Percentiles rank a stretch among this genome's conserved stretches.
Conservation (phyloP, 192 early-diverging fungal species). For the Physocladia obscura region DNA sequence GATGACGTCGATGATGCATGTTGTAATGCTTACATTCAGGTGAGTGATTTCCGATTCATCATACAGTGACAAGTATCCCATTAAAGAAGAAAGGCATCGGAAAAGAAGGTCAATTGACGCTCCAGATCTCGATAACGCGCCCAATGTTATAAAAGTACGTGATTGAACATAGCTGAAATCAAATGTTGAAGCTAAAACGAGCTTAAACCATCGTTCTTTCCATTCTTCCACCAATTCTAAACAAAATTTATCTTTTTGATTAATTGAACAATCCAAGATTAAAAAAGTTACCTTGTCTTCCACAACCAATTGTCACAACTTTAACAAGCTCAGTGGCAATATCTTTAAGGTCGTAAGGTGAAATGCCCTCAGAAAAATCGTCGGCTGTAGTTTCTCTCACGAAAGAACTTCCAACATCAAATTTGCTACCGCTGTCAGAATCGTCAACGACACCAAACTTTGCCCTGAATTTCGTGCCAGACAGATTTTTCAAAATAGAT, state of each 20-base stretch:
- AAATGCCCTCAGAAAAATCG: conserved; percentile 33
- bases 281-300: conserved; percentile 53
- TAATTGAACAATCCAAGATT: background rate
- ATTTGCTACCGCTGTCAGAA: background rate
- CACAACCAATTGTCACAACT: conserved; percentile 65
- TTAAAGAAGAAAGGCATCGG: conserved; percentile 85
- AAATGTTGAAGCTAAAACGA: conserved; percentile 90
- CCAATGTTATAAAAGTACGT: conserved; percentile 87
- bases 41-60: conserved; percentile 73
- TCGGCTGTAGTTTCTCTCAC: conserved; percentile 13
- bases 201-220: conserved; percentile 89
- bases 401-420: conserved; percentile 17
- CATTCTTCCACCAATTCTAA: conserved; percentile 77
- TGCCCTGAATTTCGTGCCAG: conserved; percentile 75
- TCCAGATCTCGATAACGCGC: conserved; percentile 83
- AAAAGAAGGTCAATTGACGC: conserved; percentile 93
- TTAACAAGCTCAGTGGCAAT: conserved; percentile 61
- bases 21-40: conserved; percentile 82
- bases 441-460: conserved; percentile 70
- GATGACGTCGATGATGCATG: conserved; percentile 86
- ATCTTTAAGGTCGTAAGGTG: conserved; percentile 46
- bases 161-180: conserved; percentile 93
- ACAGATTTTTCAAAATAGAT: conserved; percentile 60
- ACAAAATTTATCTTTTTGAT: background rate
- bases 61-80: conserved; percentile 80